phyloP scores from a whole-genome alignment of 2,329 filamentous ascomycete genomes.

The Aspergillus fumigatiaffinis region DNA sequence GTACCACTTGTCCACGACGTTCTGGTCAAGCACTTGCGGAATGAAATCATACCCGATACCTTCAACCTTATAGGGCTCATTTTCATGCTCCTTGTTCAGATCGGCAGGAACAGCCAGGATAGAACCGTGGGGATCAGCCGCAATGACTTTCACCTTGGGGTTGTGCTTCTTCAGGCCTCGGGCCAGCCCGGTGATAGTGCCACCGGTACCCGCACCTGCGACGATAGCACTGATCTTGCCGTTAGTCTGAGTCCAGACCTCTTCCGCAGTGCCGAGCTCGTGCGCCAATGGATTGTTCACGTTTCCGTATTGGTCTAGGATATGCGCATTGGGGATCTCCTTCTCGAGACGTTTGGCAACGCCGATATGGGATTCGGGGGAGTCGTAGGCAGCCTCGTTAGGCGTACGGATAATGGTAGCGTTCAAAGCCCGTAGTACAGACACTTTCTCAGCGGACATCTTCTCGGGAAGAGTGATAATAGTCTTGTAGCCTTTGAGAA shows the following conservation, averaged over 20 bases:
- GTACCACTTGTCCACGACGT: constrained; percentile 88
- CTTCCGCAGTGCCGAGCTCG: constrained; percentile 89
- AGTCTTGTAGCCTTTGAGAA: constrained; percentile 71
- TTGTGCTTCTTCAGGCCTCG: constrained; percentile 85
- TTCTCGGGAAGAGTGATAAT: constrained; percentile 99
- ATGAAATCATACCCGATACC: constrained; percentile 99
- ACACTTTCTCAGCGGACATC: constrained; percentile 98
- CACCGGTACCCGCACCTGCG: constrained; percentile 90
- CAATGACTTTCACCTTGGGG: constrained; percentile 77
- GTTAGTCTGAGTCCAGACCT: constrained; percentile 88
- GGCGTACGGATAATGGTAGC: constrained; percentile 97
- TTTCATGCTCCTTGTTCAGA: constrained; percentile 75
- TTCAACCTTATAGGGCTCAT: constrained; percentile 93
- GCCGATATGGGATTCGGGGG: constrained; percentile 93
- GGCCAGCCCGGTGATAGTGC: constrained; percentile 88
- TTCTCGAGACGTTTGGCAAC: constrained; percentile 86
- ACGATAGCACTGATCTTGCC: constrained; percentile 80
- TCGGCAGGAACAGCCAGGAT: constrained; percentile 77
- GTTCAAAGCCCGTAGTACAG: constrained; percentile 86
- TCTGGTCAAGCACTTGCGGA: constrained; percentile 82
- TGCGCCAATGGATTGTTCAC: constrained; percentile 87
- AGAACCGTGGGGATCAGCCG: constrained; percentile 87
- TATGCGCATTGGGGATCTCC: constrained; percentile 95
- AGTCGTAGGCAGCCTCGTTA: constrained; percentile 91
- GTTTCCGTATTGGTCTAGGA: constrained; percentile 94